Evolutionary conservation across 1,139 yeast species (phyloP), one percentile per base, ranked within the genome.

Genomic region (Candida sanyaensis): DNA sequence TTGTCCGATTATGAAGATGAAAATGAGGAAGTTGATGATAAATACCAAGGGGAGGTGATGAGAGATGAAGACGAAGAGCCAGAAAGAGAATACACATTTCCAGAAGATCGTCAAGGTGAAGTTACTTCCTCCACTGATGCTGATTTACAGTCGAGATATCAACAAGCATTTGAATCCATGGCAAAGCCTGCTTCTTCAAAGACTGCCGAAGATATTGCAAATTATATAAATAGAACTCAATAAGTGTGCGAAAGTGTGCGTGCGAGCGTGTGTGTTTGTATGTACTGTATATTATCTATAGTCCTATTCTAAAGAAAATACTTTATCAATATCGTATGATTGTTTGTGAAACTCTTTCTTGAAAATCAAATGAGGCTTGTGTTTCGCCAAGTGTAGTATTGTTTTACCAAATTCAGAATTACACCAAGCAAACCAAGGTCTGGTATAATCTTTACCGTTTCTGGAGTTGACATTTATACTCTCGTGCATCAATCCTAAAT

Each of bases 401-500:
- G 96, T 86, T 63, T 86, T 88, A 9, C 93, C 96, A 66, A 90
- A 89, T 64, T 90, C 96, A 0, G 96, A 84, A 62, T 90, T 91
- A 58, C 96, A 89, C 97, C 97, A 91, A 3, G 96, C 88, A 69
- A 91, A 91, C 96, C 97, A 90, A 2, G 92, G 79, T 50, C 96
- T 71, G 0, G 96, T 86, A 59, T 65, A 86, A 21, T 64, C 66
- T 6, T 45, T 38, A 1, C 85, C 85, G 8, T 63, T 60, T 1
- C 71, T 71, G 2, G 78, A 68, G 56, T 85, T 78, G 3, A 89
- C 96, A 54, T 87, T 72, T 4, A 90, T 81, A 52, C 88, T 80
- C 66, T 90, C 97, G 61, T 90, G 97, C 83, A 90, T 84, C 49
- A 90, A 73, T 0, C 97, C 97, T 13, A 89, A 69, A 0, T 83